These are phyloP conservation scores for Prosopis cineraria DNA, from an alignment of 306 rosid genomes.

Conservation along the genomic window DNA sequence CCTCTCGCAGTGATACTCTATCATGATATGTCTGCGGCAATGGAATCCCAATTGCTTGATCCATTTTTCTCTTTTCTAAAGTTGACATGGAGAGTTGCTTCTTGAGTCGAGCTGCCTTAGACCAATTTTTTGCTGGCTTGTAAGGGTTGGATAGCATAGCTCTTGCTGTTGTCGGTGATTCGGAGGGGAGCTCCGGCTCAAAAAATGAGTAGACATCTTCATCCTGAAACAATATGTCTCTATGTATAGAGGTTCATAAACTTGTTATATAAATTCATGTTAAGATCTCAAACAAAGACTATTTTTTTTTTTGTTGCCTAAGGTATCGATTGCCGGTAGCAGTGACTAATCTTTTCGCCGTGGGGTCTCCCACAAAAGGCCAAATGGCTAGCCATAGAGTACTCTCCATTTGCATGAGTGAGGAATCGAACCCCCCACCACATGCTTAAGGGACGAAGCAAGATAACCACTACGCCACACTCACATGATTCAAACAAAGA, in stretches of 20 bases:
- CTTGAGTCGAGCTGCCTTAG: conserved; percentile 56
- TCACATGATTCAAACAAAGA: too few relatives aligned
- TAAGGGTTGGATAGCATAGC: conserved; percentile 41
- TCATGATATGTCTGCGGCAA: conserved; percentile 53
- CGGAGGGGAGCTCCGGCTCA: conserved; percentile 88
- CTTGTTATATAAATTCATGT: neutral
- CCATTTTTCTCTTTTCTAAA: conserved; percentile 54
- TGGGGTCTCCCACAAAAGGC: too few relatives aligned
- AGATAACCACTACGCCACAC: too few relatives aligned
- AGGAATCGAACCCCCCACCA: too few relatives aligned
- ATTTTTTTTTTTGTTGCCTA: too few relatives aligned
- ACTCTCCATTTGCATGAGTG: too few relatives aligned
- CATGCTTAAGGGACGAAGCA: too few relatives aligned
- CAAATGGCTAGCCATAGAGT: too few relatives aligned
- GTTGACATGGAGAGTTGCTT: conserved; percentile 77
- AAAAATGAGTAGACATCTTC: conserved; percentile 87
- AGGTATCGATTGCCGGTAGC: too few relatives aligned
- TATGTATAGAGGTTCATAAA: neutral
- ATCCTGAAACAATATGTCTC: conserved; percentile 56
- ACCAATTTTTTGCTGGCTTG: conserved; percentile 44
- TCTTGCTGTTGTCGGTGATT: conserved; percentile 48
- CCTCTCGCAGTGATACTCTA: conserved; percentile 58
- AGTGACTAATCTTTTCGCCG: too few relatives aligned
- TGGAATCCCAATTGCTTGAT: conserved; percentile 32
- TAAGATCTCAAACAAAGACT: neutral